phyloP scores from a whole-genome alignment of 306 rosid species.

The Corylus heterophylla region DNA sequence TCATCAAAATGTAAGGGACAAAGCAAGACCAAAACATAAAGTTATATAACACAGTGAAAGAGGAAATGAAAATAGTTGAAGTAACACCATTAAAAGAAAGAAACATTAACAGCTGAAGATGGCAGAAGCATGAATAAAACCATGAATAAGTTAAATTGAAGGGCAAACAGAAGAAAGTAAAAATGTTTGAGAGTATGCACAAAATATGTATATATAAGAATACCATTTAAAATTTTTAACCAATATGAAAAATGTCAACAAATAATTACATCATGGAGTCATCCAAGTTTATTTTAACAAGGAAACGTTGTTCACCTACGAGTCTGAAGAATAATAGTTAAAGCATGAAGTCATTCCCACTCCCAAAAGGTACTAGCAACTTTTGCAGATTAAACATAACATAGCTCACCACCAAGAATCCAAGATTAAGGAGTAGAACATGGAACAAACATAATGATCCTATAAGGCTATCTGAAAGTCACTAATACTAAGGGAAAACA shows the following conservation, averaged over 20 bases:
- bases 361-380: slow-evolving; percentile 26
- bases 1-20: not conserved
- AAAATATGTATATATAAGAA: not conserved
- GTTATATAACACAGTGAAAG: not conserved
- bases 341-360: slow-evolving; percentile 1
- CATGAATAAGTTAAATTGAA: not conserved
- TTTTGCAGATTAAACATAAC: not conserved
- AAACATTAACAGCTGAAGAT: not conserved
- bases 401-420: slow-evolving; percentile 21
- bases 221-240: not conserved
- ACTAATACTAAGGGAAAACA: not conserved
- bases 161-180: not conserved
- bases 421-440: slow-evolving; percentile 17
- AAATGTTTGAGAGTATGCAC: not conserved
- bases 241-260: not conserved
- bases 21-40: not conserved
- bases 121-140: slow-evolving; percentile 11
- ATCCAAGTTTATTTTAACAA: not conserved
- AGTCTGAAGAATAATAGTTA: not conserved
- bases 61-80: not conserved
- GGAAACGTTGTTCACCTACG: not conserved
- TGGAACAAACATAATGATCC: not conserved
- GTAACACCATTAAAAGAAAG: not conserved
- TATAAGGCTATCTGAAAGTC: not conserved
- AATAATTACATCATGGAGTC: not conserved